These are phyloP conservation scores for Sporothrix euskadiensis DNA, from an alignment of 2,329 filamentous ascomycete species.

Conservation along the genomic window DNA sequence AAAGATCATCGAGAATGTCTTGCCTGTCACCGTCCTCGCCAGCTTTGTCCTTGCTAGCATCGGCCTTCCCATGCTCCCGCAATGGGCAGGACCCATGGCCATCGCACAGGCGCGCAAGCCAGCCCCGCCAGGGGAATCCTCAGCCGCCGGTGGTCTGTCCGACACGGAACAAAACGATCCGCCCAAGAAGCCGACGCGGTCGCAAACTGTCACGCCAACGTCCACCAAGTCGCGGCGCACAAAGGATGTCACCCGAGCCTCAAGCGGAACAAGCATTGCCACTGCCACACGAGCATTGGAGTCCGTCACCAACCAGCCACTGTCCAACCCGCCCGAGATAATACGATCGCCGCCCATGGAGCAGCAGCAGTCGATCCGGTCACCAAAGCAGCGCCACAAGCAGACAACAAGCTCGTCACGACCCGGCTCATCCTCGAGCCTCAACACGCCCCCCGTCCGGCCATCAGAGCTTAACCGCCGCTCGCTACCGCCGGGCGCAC, in stretches of 20 bases:
- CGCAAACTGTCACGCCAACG: slow-evolving; percentile 63
- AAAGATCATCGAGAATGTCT: slow-evolving; percentile 77
- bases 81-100: slow-evolving; percentile 76
- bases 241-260: slow-evolving; percentile 44
- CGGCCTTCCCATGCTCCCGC: slow-evolving; percentile 72
- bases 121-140: slow-evolving; percentile 60
- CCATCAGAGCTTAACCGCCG: slow-evolving; percentile 14
- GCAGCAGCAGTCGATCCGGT: slow-evolving; percentile 15
- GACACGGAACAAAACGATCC: slow-evolving; percentile 20
- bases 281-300: background rate
- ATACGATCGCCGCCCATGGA: slow-evolving; percentile 25
- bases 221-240: slow-evolving; percentile 54
- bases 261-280: slow-evolving; percentile 23
- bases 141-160: slow-evolving; percentile 33
- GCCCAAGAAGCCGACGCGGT: slow-evolving; percentile 58
- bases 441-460: slow-evolving; percentile 44
- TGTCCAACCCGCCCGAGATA: slow-evolving; percentile 27
- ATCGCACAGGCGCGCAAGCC: slow-evolving; percentile 80
- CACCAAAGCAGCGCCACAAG: slow-evolving; percentile 26
- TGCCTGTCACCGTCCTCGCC: slow-evolving; percentile 77
- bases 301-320: slow-evolving; percentile 31
- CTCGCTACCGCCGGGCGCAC: slow-evolving; percentile 10
- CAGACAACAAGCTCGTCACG: slow-evolving; percentile 25
- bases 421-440: slow-evolving; percentile 32
- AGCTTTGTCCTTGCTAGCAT: slow-evolving; percentile 78